phyloP scores from a whole-genome alignment of 2,329 filamentous ascomycete genomes.

The Colletotrichum chlorophyti region DNA sequence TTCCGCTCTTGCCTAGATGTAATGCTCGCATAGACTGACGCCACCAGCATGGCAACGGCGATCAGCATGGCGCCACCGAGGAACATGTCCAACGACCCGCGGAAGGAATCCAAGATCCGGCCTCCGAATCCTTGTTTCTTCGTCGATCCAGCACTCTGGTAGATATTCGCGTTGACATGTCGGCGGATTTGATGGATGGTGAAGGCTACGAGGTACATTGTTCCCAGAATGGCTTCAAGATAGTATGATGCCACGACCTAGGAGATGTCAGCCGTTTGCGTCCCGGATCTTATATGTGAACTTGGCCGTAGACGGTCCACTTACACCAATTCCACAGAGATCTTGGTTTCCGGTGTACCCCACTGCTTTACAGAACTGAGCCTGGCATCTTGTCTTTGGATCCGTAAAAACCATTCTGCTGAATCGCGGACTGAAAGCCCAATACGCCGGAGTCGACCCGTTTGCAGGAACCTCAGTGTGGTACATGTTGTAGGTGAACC shows the following conservation, averaged over 20 bases:
- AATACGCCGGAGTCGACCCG: neutral
- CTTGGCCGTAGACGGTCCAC: neutral
- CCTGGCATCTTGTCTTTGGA: slow-evolving; percentile 8
- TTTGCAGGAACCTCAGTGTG: slow-evolving; percentile 9
- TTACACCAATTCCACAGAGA: slow-evolving; percentile 21
- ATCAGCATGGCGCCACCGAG: slow-evolving; percentile 23
- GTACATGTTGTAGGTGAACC: slow-evolving; percentile 24
- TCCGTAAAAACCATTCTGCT: neutral
- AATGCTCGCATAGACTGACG: slow-evolving; percentile 12
- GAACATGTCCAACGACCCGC: slow-evolving; percentile 26
- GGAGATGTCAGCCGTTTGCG: neutral
- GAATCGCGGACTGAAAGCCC: slow-evolving; percentile 16
- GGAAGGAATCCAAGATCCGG: slow-evolving; percentile 22
- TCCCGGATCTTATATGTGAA: neutral
- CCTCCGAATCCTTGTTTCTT: neutral
- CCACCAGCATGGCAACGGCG: slow-evolving; percentile 24
- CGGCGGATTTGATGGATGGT: slow-evolving; percentile 12
- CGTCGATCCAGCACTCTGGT: slow-evolving; percentile 1
- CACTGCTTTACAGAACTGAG: slow-evolving; percentile 17
- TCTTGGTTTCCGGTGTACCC: slow-evolving; percentile 24
- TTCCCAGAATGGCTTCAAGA: slow-evolving; percentile 20
- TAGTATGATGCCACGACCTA: slow-evolving; percentile 26
- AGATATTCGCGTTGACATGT: neutral
- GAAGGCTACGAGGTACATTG: slow-evolving; percentile 23
- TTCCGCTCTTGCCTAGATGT: neutral